Percentiles rank a stretch among this genome's conserved stretches.
phyloP scores from a whole-genome alignment of 257 asterid species.

The Solanum etuberosum region DNA sequence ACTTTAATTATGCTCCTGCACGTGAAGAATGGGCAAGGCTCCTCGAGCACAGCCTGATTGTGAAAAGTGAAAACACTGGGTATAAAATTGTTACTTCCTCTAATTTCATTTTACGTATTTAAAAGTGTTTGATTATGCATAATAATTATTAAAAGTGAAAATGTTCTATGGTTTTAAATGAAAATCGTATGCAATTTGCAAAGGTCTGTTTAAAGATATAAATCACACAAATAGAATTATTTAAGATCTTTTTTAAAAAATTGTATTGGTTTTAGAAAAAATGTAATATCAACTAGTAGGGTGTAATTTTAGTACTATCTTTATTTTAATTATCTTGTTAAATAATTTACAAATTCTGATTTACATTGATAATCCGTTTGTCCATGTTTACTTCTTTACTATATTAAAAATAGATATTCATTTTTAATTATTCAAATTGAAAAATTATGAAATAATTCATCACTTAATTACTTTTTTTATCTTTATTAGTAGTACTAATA shows the following conservation, averaged over 20 bases:
- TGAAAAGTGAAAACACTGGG: not conserved
- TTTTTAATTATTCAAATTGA: too few relatives aligned
- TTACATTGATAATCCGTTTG: not conserved
- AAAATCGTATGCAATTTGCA: not conserved
- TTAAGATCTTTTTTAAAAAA: not conserved
- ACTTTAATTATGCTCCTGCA: not conserved
- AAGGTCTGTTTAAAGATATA: not conserved
- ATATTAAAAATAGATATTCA: not conserved
- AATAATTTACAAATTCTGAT: too few relatives aligned
- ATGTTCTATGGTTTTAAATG: not conserved
- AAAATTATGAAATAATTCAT: not conserved
- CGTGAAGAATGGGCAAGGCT: not conserved
- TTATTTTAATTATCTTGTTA: not conserved
- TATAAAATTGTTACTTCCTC: not conserved
- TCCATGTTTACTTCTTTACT: not conserved
- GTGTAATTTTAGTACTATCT: not conserved
- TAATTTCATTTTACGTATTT: not conserved
- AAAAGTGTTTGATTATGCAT: not conserved
- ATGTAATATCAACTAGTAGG: not conserved
- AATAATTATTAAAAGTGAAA: not conserved
- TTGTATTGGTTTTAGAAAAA: not conserved
- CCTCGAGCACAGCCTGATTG: not conserved
- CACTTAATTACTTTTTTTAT: not conserved
- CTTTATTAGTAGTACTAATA: not conserved
- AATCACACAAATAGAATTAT: not conserved